phyloP scores from a whole-genome alignment of 1,284 basidiomycete species.

The Malassezia slooffiae region DNA sequence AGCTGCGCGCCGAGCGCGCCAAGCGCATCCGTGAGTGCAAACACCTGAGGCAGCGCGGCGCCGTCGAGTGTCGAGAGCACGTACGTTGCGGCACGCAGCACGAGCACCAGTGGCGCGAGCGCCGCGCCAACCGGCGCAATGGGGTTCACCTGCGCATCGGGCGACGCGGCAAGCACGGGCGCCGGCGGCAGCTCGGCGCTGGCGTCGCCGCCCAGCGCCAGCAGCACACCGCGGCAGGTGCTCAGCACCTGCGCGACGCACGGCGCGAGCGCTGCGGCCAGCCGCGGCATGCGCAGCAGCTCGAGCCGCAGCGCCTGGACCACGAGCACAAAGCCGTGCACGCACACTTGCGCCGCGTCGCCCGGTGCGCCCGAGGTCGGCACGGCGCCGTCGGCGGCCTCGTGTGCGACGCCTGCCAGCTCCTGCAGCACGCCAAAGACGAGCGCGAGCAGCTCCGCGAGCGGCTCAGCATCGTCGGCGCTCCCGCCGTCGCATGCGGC shows the following conservation, averaged over 20 bases:
- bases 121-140: not conserved
- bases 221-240: not conserved
- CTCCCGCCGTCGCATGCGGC: not conserved
- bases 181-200: not conserved
- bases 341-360: too few relatives aligned
- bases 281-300: not conserved
- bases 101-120: not conserved
- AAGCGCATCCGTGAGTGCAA: constrained; percentile 5
- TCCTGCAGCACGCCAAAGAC: constrained; percentile 2
- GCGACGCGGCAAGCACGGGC: not conserved
- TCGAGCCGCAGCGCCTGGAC: not conserved
- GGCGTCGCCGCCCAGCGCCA: not conserved
- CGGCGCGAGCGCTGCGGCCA: not conserved
- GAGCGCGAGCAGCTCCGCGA: not conserved
- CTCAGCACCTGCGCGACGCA: not conserved
- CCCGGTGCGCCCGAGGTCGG: too few relatives aligned
- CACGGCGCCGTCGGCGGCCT: too few relatives aligned
- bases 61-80: constrained; percentile 1
- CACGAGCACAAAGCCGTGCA: not conserved
- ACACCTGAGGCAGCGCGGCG: not conserved
- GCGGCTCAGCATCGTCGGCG: too few relatives aligned
- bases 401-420: too few relatives aligned
- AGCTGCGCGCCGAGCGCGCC: constrained; percentile 1
- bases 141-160: not conserved
- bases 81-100: constrained; percentile 2